These are phyloP conservation scores for Cornus florida DNA, from an alignment of 148 eudicot genomes.

Conservation along the genomic window DNA sequence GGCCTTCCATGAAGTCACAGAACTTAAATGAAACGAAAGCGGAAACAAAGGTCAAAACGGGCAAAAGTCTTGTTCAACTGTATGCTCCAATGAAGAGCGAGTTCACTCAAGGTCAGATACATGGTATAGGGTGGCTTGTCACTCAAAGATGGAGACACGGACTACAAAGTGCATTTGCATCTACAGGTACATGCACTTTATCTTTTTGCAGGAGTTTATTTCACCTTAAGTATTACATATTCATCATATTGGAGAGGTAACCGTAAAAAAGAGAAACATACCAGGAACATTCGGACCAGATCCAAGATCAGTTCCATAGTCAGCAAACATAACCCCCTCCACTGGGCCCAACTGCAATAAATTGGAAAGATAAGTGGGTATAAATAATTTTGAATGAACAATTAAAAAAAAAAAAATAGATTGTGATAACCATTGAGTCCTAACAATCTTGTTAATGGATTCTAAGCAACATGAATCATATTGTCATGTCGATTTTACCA, in stretches of 20 bases:
- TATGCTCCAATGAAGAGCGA: too few relatives aligned
- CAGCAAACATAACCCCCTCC: conserved; percentile 89
- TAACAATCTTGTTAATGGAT: neutral
- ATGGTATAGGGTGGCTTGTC: neutral
- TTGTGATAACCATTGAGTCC: neutral
- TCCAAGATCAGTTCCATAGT: conserved; percentile 97
- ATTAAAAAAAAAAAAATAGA: neutral
- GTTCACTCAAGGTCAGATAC: neutral
- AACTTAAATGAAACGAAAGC: too few relatives aligned
- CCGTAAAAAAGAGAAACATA: conserved; percentile 20
- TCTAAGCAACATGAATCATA: neutral
- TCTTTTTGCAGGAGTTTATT: neutral
- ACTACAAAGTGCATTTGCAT: neutral
- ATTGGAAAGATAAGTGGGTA: neutral
- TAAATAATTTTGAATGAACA: neutral
- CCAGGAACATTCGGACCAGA: conserved; percentile 87
- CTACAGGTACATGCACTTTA: neutral
- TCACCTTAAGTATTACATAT: neutral
- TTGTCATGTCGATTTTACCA: neutral
- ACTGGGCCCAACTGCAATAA: conserved; percentile 79
- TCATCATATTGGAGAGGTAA: neutral
- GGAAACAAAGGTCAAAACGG: too few relatives aligned
- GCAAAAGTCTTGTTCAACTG: neutral
- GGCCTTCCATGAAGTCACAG: too few relatives aligned
- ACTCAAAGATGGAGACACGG: neutral